Conservation (phyloP, 176 grass and related monocot genomes). For the Olyra latifolia region DNA sequence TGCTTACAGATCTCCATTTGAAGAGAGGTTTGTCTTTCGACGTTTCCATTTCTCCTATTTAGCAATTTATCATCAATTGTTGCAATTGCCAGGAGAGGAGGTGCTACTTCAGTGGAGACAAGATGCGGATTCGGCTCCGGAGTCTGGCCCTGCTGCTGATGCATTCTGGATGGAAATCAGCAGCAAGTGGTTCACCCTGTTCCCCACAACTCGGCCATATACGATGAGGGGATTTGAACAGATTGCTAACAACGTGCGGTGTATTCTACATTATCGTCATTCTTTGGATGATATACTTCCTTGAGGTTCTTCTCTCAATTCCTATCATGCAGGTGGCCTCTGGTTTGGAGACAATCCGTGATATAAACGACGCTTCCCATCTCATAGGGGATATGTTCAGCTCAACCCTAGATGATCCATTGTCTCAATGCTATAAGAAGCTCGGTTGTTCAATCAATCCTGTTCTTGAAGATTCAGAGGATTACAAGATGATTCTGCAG, state of each 20-base stretch:
- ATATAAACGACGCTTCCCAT: conserved; percentile 76
- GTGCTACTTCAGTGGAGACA: conserved; percentile 48
- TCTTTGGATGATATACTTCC: not conserved
- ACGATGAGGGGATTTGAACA: conserved; percentile 50
- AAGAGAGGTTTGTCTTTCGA: conserved; percentile 54
- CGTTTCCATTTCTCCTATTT: not conserved
- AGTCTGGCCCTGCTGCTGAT: conserved; percentile 20
- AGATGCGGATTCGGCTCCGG: conserved; percentile 25
- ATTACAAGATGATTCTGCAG: conserved; percentile 79
- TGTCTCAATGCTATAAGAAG: conserved; percentile 64
- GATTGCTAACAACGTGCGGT: conserved; percentile 60
- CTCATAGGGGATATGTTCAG: conserved; percentile 49
- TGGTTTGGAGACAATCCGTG: conserved; percentile 61
- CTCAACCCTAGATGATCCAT: conserved; percentile 56
- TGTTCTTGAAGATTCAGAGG: conserved; percentile 58
- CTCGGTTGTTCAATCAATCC: conserved; percentile 53
- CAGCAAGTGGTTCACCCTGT: conserved; percentile 86
- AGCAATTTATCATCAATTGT: not conserved
- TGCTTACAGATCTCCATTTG: conserved; percentile 74
- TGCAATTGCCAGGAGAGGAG: conserved; percentile 54
- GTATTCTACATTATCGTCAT: not conserved
- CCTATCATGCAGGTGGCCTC: conserved; percentile 55
- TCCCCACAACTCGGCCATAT: conserved; percentile 69
- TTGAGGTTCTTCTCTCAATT: not conserved
- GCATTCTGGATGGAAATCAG: conserved; percentile 57